These are phyloP conservation scores for Dispira simplex DNA, from an alignment of 192 early-diverging fungal species.

Conservation along the genomic window DNA sequence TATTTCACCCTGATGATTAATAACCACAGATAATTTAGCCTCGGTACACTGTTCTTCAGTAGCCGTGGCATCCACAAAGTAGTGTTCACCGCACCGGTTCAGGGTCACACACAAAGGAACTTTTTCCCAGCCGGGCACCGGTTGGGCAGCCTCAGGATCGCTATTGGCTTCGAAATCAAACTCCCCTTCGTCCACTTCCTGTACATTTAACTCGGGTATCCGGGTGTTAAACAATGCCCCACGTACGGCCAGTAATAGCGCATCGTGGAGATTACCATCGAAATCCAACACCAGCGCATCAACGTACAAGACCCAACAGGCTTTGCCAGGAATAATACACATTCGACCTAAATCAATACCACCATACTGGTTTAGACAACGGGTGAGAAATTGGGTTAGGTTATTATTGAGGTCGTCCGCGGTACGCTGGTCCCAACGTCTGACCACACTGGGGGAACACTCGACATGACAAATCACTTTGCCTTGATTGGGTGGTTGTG, in stretches of 20 bases:
- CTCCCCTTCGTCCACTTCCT: conserved; percentile 60
- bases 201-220: conserved; percentile 70
- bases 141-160: conserved; percentile 68
- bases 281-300: conserved; percentile 86
- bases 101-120: conserved; percentile 76
- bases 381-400: conserved; percentile 65
- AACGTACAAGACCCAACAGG: conserved; percentile 84
- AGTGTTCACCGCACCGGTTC: conserved; percentile 68
- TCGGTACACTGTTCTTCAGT: conserved; percentile 81
- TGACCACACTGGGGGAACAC: conserved; percentile 75
- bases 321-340: conserved; percentile 77
- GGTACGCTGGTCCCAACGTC: conserved; percentile 60
- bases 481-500: conserved; percentile 40
- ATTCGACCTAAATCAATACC: conserved; percentile 76
- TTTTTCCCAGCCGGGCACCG: conserved; percentile 56
- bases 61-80: conserved; percentile 76
- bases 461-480: conserved; percentile 80
- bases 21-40: conserved; percentile 60
- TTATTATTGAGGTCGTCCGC: conserved; percentile 76
- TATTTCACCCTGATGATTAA: conserved; percentile 64
- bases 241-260: conserved; percentile 67
- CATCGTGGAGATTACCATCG: conserved; percentile 75
- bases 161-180: conserved; percentile 89
- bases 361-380: conserved; percentile 62
- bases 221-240: conserved; percentile 81